Base-by-base conservation (phyloP, 345 rosid genomes). In the Acer yangbiense region DNA sequence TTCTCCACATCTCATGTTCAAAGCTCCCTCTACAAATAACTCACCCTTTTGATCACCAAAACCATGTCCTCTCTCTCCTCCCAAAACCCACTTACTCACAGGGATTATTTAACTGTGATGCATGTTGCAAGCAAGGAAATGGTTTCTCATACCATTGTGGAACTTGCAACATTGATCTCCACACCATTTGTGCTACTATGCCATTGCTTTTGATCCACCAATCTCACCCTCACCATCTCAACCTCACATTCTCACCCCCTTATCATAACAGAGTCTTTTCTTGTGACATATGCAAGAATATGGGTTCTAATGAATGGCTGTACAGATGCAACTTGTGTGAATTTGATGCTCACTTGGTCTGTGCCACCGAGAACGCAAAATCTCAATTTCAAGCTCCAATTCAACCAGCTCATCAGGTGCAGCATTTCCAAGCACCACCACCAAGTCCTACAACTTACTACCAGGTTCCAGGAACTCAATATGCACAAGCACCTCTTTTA, bases 71-170 rank as follows among this genome's bases (percentile, higher is more conserved):
- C 3, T 68, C 79, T 66, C 80, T 88, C 17, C 74, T 83, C 52
- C 76, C 77, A 2, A 69, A 48, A 17, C 89, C 88, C 4, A 39
- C 54, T 0, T 81, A 86, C 68, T 82, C 89, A 25, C 79, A 46
- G 35, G 83, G 86, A 3, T 11, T 58, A 21, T 90, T 81, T 69
- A 62, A 39, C 21, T 83, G 91, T 55, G 80, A 81, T 61, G 90
- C 87, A 0, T 88, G 89, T 4, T 78, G 86, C 1, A 65, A 72
- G 69, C 79, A 81, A 9, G 88, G 91, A 62, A 77, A 78, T 10
- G 88, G 91, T 50, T 88, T 90, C 70, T 85, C 83, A 27, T 88
- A 86, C 85, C 77, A 72, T 18, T 88, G 89, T 41, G 71, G 84
- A 66, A 65, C 71, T 0, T 90, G 88, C 60, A 79, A 82, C n/a